Evolutionary conservation across 371 early-diverging fungal genomes (phyloP).

Genomic region (Mortierella sp.): DNA sequence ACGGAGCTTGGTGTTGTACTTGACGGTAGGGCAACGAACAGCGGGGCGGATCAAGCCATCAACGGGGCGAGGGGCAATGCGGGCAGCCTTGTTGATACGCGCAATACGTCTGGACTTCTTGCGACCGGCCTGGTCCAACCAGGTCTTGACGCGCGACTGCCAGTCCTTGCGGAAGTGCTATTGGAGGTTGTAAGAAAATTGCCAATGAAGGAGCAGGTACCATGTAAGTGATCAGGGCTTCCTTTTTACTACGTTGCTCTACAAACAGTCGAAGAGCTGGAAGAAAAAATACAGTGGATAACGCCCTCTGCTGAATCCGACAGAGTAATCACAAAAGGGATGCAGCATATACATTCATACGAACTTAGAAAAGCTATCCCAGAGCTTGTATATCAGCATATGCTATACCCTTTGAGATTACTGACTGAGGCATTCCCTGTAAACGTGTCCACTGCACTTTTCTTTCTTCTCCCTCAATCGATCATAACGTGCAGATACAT

Average conservation of each 20-base stretch:
- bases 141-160: constrained; percentile 97
- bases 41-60: constrained; percentile 87
- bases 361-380: too few relatives aligned
- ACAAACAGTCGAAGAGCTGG: not conserved
- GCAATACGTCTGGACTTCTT: constrained; percentile 92
- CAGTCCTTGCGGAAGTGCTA: constrained; percentile 99
- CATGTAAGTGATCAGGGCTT: not conserved
- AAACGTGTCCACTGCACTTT: not conserved
- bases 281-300: too few relatives aligned
- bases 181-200: not conserved
- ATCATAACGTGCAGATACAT: constrained; percentile 24
- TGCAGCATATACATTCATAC: too few relatives aligned
- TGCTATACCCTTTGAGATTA: too few relatives aligned
- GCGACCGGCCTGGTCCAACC: constrained; percentile 99
- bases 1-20: constrained; percentile 99
- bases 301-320: too few relatives aligned
- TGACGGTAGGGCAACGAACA: constrained; percentile 97
- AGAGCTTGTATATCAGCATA: too few relatives aligned
- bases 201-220: not conserved
- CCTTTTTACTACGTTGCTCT: too few relatives aligned
- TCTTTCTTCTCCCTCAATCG: not conserved
- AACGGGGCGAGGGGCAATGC: constrained; percentile 82
- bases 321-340: too few relatives aligned
- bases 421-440: not conserved
- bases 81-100: constrained; percentile 96